Base-by-base conservation (phyloP, 768 basidiomycete genomes). In the Rhodotorula paludigena region DNA sequence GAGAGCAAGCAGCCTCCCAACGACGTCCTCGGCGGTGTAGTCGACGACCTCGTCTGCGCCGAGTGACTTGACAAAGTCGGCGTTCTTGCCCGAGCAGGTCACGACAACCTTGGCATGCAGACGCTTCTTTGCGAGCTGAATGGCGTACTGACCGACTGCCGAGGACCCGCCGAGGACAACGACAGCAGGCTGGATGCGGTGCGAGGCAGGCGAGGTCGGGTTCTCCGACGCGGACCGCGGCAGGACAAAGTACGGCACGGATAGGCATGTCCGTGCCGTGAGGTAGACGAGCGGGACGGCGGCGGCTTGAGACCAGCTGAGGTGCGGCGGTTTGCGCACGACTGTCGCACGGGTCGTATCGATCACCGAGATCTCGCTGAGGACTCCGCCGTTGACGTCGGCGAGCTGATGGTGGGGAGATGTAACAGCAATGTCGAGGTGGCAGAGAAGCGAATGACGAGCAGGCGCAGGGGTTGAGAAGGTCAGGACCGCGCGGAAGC, bases 251-350 rank as follows among this genome's bases (percentile, higher is more conserved):
- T 72, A 64, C 7, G 71, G 71, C 25, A 38, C 38, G 16, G 68
- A 64, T 33, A 72, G 68, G 33, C 36, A 32, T 4, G 74, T 72
- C 11, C 42, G 35, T 10, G 66, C 66, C 18, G 74, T 74, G 32
- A 72, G 61, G 57, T 48, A 72, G 45, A 62, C 66, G 58, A 74
- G 74, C 0, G 74, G 74, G 57, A 74, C 35, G 10, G 64, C 61
- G 23, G 71, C 71, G 6, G 68, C 71, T 25, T 70, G 48, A 10
- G 47, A 16, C 49, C 35, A 51, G 41, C 61, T 35, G 54, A 70
- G 66, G 47, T 52, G 20, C 0, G 64, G 4, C 0, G 74, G 74
- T 28, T 68, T 65, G 12, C n/a, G 42, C 38, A 71, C 36, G 55
- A 72, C 35, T 38, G 55, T 51, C 2, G 65, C 38, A 2, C 64